Conservation (phyloP, 139 green algal genomes). For the Chlorella vulgaris region DNA sequence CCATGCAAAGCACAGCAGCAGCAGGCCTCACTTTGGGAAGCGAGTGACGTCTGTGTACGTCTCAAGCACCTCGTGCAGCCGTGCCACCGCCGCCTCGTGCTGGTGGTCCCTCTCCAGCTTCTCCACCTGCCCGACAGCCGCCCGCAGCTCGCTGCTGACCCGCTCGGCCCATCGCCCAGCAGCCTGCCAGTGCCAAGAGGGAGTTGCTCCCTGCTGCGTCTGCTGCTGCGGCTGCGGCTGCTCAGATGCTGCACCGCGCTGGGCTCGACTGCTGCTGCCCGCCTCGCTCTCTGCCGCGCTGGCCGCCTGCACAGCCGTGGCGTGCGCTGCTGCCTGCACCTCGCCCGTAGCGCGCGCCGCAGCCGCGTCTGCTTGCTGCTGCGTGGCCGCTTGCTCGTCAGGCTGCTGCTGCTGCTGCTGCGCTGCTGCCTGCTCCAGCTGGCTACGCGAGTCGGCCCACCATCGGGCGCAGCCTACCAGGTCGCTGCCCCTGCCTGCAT, state of each 20-base stretch:
- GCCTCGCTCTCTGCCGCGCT: neutral
- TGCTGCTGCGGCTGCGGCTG: neutral
- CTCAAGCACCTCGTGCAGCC: slow-evolving; percentile 76
- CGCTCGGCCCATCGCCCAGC: slow-evolving; percentile 17
- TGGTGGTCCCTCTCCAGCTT: slow-evolving; percentile 4
- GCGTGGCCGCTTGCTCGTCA: neutral
- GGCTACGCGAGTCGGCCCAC: neutral
- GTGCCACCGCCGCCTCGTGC: slow-evolving; percentile 22
- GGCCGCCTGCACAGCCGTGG: slow-evolving; percentile 36
- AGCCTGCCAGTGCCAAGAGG: slow-evolving; percentile 24
- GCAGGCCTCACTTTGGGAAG: slow-evolving; percentile 57
- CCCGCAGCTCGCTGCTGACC: neutral
- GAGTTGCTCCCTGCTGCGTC: neutral
- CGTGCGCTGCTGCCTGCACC: slow-evolving; percentile 18
- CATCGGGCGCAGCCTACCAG: slow-evolving; percentile 9
- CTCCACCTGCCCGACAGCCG: slow-evolving; percentile 12
- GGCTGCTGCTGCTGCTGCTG: neutral
- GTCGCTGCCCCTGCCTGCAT: slow-evolving; percentile 16
- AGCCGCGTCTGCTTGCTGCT: neutral
- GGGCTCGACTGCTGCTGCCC: neutral
- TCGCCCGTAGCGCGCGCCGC: neutral
- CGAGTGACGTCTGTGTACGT: slow-evolving; percentile 82
- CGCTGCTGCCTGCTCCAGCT: neutral
- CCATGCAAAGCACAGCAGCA: neutral
- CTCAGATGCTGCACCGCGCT: neutral